phyloP scores from a whole-genome alignment of 805 yeast genomes.

The Metschnikowia proteae region DNA sequence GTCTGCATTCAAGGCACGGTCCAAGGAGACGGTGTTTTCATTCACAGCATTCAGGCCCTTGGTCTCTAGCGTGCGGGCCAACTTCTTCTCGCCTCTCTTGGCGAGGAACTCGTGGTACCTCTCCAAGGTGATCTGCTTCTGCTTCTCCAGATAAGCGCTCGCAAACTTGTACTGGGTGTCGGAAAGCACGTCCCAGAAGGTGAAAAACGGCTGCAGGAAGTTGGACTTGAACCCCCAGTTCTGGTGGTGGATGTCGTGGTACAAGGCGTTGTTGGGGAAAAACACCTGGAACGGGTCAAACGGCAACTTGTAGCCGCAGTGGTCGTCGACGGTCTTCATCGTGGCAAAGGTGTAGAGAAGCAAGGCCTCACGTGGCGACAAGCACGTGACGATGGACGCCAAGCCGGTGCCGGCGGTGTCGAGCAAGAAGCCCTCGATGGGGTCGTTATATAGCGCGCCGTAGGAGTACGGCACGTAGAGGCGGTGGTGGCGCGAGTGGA shows the following conservation, averaged over 20 bases:
- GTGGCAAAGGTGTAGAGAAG: constrained; percentile 83
- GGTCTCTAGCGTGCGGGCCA: background rate
- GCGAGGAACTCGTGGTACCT: constrained; percentile 58
- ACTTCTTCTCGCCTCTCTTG: constrained; percentile 11
- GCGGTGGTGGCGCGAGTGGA: constrained; percentile 93
- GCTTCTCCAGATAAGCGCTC: constrained; percentile 62
- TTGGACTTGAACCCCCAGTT: constrained; percentile 90
- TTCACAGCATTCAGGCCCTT: constrained; percentile 3
- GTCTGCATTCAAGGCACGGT: background rate
- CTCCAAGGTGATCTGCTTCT: constrained; percentile 61
- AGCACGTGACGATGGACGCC: constrained; percentile 57
- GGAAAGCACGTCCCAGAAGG: constrained; percentile 79
- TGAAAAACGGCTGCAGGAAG: constrained; percentile 94
- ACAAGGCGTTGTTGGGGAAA: constrained; percentile 93
- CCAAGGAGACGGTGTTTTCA: background rate
- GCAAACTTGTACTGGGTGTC: constrained; percentile 64
- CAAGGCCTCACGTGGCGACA: constrained; percentile 75
- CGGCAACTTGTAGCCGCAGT: constrained; percentile 95
- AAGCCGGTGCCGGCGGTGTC: constrained; percentile 93
- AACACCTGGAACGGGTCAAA: constrained; percentile 84
- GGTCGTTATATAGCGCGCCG: constrained; percentile 94
- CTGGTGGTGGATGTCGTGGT: constrained; percentile 98
- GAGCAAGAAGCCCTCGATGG: constrained; percentile 86
- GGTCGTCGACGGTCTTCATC: constrained; percentile 95
- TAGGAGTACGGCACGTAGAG: constrained; percentile 94